These are phyloP conservation scores for Suillus spraguei DNA, from an alignment of 768 basidiomycete genomes.

Conservation along the genomic window DNA sequence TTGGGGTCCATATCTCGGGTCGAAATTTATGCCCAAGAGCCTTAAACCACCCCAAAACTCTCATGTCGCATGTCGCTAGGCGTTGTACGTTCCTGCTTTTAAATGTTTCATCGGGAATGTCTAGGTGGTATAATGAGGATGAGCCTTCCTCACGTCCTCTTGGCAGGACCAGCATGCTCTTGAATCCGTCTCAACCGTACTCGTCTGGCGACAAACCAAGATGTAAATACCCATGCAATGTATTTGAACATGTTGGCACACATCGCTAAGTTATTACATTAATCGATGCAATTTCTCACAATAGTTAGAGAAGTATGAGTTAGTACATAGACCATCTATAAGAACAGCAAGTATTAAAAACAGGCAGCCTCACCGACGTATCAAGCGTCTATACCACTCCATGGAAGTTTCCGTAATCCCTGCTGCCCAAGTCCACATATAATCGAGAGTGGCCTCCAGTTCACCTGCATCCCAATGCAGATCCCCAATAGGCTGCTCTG, in stretches of 20 bases:
- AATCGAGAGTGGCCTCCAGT: slow-evolving; percentile 64
- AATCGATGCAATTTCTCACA: not conserved
- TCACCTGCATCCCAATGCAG: slow-evolving; percentile 66
- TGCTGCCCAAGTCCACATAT: slow-evolving; percentile 57
- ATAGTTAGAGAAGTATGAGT: not conserved
- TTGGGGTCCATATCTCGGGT: not conserved
- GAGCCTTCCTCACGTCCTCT: not conserved
- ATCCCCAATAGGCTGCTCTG: slow-evolving; percentile 52
- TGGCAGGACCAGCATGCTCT: not conserved
- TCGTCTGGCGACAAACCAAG: not conserved
- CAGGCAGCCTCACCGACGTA: slow-evolving; percentile 24
- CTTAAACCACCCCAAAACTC: not conserved
- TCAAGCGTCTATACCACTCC: slow-evolving; percentile 27
- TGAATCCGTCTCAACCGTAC: not conserved
- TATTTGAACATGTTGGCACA: not conserved
- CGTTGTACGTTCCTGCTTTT: not conserved
- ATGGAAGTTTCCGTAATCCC: slow-evolving; percentile 35
- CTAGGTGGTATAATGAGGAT: not conserved
- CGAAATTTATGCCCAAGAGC: not conserved
- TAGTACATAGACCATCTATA: not conserved
- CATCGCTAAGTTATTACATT: not conserved
- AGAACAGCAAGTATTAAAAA: slow-evolving; percentile 8
- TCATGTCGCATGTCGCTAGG: not conserved
- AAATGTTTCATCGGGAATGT: not conserved
- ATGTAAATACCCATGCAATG: not conserved